Conservation (phyloP, 495 filamentous ascomycete species). For the Pyrenula aspistea region DNA sequence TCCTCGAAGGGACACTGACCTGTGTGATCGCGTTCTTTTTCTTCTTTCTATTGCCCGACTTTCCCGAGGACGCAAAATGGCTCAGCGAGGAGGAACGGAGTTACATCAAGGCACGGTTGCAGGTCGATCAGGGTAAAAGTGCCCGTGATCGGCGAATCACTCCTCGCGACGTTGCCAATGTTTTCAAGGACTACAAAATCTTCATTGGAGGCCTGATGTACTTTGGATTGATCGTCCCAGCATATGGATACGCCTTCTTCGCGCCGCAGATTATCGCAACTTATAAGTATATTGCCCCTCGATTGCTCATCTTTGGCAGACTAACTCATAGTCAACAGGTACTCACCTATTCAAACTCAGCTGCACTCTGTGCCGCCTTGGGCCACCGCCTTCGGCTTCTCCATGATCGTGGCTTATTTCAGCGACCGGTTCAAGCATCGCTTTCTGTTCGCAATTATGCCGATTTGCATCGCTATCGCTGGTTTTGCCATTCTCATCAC, state of each 20-base stretch:
- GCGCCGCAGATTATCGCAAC: conserved; percentile 62
- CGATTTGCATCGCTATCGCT: conserved; percentile 50
- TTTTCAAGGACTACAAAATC: conserved; percentile 68
- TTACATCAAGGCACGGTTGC: conserved; percentile 63
- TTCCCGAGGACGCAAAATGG: conserved; percentile 48
- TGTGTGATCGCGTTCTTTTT: conserved; percentile 57
- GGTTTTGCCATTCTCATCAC: conserved; percentile 64
- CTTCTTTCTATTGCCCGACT: conserved; percentile 73
- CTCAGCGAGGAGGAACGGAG: conserved; percentile 62
- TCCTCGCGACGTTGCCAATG: conserved; percentile 47
- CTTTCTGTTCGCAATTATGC: conserved; percentile 58
- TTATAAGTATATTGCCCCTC: conserved; percentile 37
- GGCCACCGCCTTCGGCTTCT: conserved; percentile 65
- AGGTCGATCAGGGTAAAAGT: conserved; percentile 65
- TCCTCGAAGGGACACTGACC: conserved; percentile 65
- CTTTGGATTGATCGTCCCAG: conserved; percentile 69
- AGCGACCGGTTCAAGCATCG: conserved; percentile 63
- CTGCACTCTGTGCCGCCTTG: conserved; percentile 77
- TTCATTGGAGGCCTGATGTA: conserved; percentile 82
- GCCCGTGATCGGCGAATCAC: conserved; percentile 55
- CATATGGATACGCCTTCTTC: conserved; percentile 71
- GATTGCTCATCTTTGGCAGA: conserved; percentile 4
- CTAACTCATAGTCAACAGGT: conserved; percentile 11
- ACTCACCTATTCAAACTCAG: conserved; percentile 56
- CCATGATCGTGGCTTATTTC: conserved; percentile 55